Evolutionary conservation across 148 eudicot species (phyloP), one percentile per base, ranked within the genome.

Genomic region (Amaranthus palmeri): DNA sequence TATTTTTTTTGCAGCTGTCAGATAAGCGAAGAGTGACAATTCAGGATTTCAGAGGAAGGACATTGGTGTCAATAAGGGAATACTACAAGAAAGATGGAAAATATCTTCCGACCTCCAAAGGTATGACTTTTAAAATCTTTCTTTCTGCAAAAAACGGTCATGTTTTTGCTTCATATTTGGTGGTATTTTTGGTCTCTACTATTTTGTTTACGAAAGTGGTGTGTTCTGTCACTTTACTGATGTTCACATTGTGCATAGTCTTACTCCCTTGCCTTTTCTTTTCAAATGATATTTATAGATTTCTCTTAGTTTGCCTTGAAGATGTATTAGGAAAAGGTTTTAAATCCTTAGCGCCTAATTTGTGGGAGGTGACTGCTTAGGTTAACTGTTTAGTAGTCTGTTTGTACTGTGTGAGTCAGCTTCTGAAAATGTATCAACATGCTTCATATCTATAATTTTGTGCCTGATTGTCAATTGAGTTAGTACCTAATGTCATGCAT

Each of bases 1-100:
- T 4, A 66, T 63, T 68, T n/a, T 63, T 58, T 11, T 47, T 82
- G 82, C 76, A 95, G 98, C 67, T 91, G 44, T 84, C 96, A 1
- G 83, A 77, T 43, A 95, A 83, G 85, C 87, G 97, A 72, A 85
- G 88, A 78, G 98, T 95, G 81, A 91, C 97, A 0, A 52, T 91
- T 64, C 85, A 90, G 62, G 93, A 95, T 54, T 95, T 91, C 67
- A 88, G 70, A 76, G 98, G 98, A 64, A 95, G 77, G 79, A 89
- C 91, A 13, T 82, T 89, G 83, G 88, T 95, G 70, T 95, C 98
- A 11, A 85, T 95, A 3, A 83, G 98, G 84, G 98, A 95, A 79
- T 95, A 81, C 80, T 95, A 88, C 72, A 72, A 81, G 61, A 95
- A 76, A 70, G 98, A 88, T 68, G 96, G 96, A 58, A 95, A 91